Base-by-base conservation (phyloP, 1,284 basidiomycete species). In the Anthracocystis walkeri region DNA sequence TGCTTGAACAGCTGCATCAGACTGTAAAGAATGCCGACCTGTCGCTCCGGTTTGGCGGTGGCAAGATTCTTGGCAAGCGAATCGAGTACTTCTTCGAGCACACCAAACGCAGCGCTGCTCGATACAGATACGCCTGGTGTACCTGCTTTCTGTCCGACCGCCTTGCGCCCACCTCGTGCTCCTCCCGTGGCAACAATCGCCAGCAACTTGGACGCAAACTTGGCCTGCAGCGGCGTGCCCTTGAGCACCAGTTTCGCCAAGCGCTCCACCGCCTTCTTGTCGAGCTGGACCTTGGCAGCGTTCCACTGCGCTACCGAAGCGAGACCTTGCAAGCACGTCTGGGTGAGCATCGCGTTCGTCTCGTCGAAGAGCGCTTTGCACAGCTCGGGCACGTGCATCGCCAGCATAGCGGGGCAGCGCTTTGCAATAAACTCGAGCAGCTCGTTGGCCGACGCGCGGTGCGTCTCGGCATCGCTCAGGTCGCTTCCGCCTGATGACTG, bases 141-240 rank as follows among this genome's bases (percentile, higher is more conserved):
- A 7, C 68, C 55, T 8, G 62, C 48, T 52, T 66, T 56, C 38
- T 62, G 49, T 0, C 72, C 64, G 4, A 44, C 75, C 1, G 63
- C 63, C 23, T 69, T 69, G 25, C 60, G 53, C 11, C 61, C 72
- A 7, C 65, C 69, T 5, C 55, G 40, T 4, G 59, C 66, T 5
- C 72, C 72, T 23, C 72, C 72, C 6, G 66, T 75, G 5, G 65
- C 53, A 18, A 84, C 80, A 18, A 82, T 75, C 0, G 92, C 90
- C 10, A 97, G 81, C 51, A 95, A 87, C 25, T 94, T 90, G 1
- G 93, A 90, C 0, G 94, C 93, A 85, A 93, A 95, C 85, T 98
- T 98, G 21, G 94, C 92, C 79, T 92, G 90, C 20, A 89, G 87
- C 20, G 87, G 87, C 35, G 91, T 90, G 1, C 90, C 88, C 11